Evolutionary conservation across 305 asterid species (phyloP).

Genomic region (Coffea humblotiana): DNA sequence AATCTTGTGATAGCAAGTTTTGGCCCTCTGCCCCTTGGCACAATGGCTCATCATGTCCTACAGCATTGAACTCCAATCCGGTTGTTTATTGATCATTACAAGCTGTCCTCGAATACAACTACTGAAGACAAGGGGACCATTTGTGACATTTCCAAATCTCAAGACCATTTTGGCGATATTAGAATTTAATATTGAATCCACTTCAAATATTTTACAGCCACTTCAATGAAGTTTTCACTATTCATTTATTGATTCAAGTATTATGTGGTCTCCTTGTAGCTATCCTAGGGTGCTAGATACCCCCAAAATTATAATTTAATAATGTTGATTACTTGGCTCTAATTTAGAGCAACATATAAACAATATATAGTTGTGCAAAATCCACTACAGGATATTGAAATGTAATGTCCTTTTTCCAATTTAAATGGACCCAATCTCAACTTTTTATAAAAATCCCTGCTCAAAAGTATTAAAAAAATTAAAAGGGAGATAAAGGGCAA

Average conservation of each 20-base stretch:
- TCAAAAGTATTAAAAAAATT: no score
- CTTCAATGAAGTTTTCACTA: not conserved
- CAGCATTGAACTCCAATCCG: not conserved
- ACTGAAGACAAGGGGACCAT: slow-evolving; percentile 23
- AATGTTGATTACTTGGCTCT: not conserved
- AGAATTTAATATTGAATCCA: not conserved
- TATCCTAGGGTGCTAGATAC: slow-evolving; percentile 7
- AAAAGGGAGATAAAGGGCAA: no score
- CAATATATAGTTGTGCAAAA: not conserved
- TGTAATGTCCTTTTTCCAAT: no score
- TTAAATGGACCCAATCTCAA: no score
- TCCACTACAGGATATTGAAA: no score
- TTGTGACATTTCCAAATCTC: slow-evolving; percentile 19
- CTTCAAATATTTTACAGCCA: not conserved
- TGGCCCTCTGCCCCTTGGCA: not conserved
- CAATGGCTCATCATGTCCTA: not conserved
- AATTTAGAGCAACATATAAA: not conserved
- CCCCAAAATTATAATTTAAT: not conserved
- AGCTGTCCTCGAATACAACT: not conserved
- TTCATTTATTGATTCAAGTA: not conserved
- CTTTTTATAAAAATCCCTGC: no score
- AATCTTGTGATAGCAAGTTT: not conserved
- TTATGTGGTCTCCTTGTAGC: not conserved
- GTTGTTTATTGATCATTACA: not conserved
- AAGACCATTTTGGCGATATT: slow-evolving; percentile 11